Evolutionary conservation across 192 early-diverging fungal species (phyloP).

Genomic region (Coemansia sp.): DNA sequence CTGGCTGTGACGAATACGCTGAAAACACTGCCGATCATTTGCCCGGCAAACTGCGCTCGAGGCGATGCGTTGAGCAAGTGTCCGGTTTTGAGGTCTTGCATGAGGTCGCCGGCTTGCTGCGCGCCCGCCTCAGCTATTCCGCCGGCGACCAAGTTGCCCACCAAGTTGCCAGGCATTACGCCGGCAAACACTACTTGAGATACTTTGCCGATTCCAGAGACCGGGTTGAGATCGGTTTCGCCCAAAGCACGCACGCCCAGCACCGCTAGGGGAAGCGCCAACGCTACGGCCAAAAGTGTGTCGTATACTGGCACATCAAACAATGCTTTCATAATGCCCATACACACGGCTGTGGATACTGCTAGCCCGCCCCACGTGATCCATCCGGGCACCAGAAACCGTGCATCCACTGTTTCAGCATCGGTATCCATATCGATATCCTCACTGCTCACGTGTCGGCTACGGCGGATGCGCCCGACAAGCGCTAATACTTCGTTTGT

Average conservation of each 20-base stretch:
- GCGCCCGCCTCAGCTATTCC: constrained; percentile 75
- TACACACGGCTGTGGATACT: constrained; percentile 61
- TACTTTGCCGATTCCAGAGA: constrained; percentile 80
- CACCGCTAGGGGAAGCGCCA: constrained; percentile 74
- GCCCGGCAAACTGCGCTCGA: constrained; percentile 80
- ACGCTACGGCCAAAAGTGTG: constrained; percentile 64
- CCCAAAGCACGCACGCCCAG: constrained; percentile 81
- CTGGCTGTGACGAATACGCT: constrained; percentile 69
- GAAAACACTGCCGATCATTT: constrained; percentile 75
- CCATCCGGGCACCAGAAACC: constrained; percentile 60
- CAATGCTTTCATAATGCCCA: constrained; percentile 60
- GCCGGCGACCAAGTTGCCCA: constrained; percentile 75
- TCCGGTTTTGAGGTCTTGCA: constrained; percentile 85
- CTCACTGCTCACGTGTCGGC: no score
- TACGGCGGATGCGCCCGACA: constrained; percentile 11
- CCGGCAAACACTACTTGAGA: constrained; percentile 83
- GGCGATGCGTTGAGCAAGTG: constrained; percentile 80
- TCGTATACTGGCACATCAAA: constrained; percentile 71
- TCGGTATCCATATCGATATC: no score
- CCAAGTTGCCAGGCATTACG: constrained; percentile 66
- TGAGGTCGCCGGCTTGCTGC: constrained; percentile 72
- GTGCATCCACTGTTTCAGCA: constrained; percentile 26
- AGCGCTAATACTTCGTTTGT: constrained; percentile 39
- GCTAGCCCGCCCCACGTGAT: constrained; percentile 66
- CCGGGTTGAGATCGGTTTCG: constrained; percentile 81